A percentile compares a stretch with the other conserved stretches of the same genome.
Evolutionary conservation across 495 filamentous ascomycete species (phyloP).

Genomic region (Penicillium soppii): DNA sequence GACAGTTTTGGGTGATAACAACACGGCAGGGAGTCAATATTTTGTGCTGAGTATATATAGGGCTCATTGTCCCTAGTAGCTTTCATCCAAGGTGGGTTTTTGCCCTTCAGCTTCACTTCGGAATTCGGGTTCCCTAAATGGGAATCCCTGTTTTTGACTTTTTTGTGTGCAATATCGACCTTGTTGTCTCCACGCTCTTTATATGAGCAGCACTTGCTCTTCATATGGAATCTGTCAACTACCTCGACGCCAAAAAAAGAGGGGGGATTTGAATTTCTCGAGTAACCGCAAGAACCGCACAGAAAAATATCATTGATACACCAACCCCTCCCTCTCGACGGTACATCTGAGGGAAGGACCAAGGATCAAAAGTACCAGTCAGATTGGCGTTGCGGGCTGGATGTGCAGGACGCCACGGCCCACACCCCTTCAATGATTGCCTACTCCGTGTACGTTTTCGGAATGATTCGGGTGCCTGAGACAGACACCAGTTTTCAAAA

Average conservation of each 20-base stretch:
- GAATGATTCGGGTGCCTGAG: constrained; percentile 3
- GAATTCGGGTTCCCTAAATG: neutral
- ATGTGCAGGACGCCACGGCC: constrained; percentile 6
- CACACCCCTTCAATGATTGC: neutral
- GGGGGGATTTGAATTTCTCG: neutral
- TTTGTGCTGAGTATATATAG: constrained; percentile 10
- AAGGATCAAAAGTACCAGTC: constrained; percentile 9
- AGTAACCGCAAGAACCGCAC: constrained; percentile 25
- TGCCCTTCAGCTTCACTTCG: neutral
- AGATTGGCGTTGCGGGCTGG: constrained; percentile 1
- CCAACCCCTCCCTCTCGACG: neutral
- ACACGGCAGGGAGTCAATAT: constrained; percentile 5
- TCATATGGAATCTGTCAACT: constrained; percentile 13
- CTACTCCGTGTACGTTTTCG: neutral
- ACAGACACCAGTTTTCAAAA: neutral
- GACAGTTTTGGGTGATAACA: constrained; percentile 14
- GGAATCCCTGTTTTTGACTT: neutral
- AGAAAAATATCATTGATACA: constrained; percentile 8
- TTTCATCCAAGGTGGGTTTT: neutral
- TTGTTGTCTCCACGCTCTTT: constrained; percentile 18
- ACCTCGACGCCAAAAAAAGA: neutral
- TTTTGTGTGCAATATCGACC: constrained; percentile 12
- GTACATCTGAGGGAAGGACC: neutral
- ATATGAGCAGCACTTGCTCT: neutral
- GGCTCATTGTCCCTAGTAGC: neutral